A percentile compares a stretch with the other conserved stretches of the same genome.
These are phyloP conservation scores for Panicum miliaceum DNA, from an alignment of 176 grass and related monocot species.

Conservation along the genomic window DNA sequence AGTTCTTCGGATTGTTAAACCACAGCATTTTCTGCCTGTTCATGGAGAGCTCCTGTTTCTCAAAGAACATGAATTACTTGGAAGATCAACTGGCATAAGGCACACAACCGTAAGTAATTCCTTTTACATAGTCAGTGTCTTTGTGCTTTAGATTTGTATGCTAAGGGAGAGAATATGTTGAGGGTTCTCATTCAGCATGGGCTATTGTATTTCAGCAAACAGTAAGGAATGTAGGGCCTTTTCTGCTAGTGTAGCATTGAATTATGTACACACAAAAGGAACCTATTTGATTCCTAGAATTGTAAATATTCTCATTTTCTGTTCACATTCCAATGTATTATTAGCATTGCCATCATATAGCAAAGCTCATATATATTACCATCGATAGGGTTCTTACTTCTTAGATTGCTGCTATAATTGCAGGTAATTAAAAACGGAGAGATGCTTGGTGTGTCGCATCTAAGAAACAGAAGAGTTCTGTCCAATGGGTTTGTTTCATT, in stretches of 20 bases:
- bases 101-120: constrained; percentile 90
- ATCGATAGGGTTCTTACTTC: constrained; percentile 45
- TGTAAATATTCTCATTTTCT: constrained; percentile 12
- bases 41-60: constrained; percentile 97
- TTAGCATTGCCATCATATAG: constrained; percentile 38
- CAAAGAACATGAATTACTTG: constrained; percentile 98
- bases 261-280: constrained; percentile 23
- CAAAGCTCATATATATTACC: not conserved
- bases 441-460: constrained; percentile 98
- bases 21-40: constrained; percentile 97
- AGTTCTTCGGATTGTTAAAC: constrained; percentile 97
- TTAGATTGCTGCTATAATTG: constrained; percentile 47
- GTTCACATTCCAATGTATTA: not conserved
- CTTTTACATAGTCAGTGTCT: constrained; percentile 27
- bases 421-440: constrained; percentile 99
- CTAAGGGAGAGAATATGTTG: not conserved
- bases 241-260: constrained; percentile 14
- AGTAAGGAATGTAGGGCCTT: not conserved
- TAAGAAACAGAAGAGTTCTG: constrained; percentile 93
- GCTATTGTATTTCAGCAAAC: constrained; percentile 5
- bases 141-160: constrained; percentile 6
- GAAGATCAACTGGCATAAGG: constrained; percentile 89
- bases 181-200: not conserved
- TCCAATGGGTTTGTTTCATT: constrained; percentile 95
- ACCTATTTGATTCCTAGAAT: constrained; percentile 22